A percentile compares a stretch with the other conserved stretches of the same genome.
Conservation (phyloP, 2,329 filamentous ascomycete species). For the Mariannaea elegans region DNA sequence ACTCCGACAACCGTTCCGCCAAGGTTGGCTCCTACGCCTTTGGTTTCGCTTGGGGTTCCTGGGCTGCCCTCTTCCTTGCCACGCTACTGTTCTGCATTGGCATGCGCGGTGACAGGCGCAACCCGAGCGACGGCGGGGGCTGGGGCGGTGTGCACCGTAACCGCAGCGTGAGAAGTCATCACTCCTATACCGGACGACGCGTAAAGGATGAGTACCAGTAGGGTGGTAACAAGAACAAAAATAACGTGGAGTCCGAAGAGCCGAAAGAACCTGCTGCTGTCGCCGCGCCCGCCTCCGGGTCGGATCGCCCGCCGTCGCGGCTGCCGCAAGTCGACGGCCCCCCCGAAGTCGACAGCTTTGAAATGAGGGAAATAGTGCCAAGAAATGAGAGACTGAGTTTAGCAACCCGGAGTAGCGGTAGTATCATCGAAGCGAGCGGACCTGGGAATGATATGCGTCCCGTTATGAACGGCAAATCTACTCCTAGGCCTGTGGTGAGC, state of each 20-base stretch:
- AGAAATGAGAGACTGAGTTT: neutral
- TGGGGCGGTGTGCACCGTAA: slow-evolving; percentile 41
- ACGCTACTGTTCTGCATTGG: slow-evolving; percentile 74
- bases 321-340: neutral
- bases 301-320: neutral
- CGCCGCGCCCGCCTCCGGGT: too few relatives aligned
- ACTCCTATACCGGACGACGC: slow-evolving; percentile 58
- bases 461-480: neutral
- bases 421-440: neutral
- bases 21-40: slow-evolving; percentile 74
- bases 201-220: slow-evolving; percentile 77
- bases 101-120: slow-evolving; percentile 58
- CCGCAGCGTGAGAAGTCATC: slow-evolving; percentile 46
- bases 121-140: slow-evolving; percentile 42
- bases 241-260: neutral
- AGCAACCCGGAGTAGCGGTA: neutral
- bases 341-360: neutral
- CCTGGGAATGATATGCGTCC: neutral
- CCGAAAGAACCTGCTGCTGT: too few relatives aligned
- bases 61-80: slow-evolving; percentile 71
- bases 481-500: neutral
- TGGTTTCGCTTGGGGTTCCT: slow-evolving; percentile 80
- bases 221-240: slow-evolving; percentile 23
- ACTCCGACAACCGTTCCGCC: slow-evolving; percentile 62
- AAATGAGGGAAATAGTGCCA: too few relatives aligned